phyloP scores from a whole-genome alignment of 108 stramenopile genomes.

The Discostella pseudostelligera region DNA sequence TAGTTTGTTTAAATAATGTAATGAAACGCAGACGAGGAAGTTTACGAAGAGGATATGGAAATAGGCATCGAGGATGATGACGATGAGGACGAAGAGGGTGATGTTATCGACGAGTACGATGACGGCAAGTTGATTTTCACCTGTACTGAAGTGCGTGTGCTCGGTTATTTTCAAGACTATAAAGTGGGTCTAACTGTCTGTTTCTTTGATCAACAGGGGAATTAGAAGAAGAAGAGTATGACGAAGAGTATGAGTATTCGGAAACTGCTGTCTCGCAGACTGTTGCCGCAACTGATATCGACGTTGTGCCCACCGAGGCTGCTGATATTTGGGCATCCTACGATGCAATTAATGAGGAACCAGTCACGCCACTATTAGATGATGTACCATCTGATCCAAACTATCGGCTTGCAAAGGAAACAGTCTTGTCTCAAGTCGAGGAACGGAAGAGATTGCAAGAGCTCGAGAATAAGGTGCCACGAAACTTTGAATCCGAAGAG shows the following conservation, averaged over 20 bases:
- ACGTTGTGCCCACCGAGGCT: conserved; percentile 6
- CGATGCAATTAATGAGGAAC: conserved; percentile 34
- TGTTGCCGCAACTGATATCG: conserved; percentile 18
- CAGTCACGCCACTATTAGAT: conserved; percentile 27
- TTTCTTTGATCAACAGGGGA: not conserved
- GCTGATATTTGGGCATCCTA: conserved; percentile 44
- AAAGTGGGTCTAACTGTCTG: not conserved
- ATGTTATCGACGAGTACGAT: conserved; percentile 1
- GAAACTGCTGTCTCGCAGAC: conserved; percentile 24
- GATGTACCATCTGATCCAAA: conserved; percentile 32
- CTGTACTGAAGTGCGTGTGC: not conserved
- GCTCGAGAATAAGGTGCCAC: conserved; percentile 20
- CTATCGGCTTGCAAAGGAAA: conserved; percentile 26
- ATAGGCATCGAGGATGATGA: not conserved
- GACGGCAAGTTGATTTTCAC: not conserved
- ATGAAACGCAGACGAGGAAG: not conserved
- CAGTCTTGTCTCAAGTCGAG: conserved; percentile 28
- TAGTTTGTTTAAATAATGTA: no score
- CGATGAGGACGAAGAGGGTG: conserved; percentile 6
- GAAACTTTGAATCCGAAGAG: conserved; percentile 17
- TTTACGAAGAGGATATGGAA: conserved; percentile 8
- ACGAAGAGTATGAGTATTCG: conserved; percentile 28
- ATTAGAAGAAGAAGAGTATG: conserved; percentile 22
- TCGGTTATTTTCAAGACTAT: not conserved
- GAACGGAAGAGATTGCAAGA: conserved; percentile 29